Percentiles rank a stretch among this genome's conserved stretches.
Evolutionary conservation across 208 protist species (phyloP).

Genomic region (Trypanosoma lewisi): DNA sequence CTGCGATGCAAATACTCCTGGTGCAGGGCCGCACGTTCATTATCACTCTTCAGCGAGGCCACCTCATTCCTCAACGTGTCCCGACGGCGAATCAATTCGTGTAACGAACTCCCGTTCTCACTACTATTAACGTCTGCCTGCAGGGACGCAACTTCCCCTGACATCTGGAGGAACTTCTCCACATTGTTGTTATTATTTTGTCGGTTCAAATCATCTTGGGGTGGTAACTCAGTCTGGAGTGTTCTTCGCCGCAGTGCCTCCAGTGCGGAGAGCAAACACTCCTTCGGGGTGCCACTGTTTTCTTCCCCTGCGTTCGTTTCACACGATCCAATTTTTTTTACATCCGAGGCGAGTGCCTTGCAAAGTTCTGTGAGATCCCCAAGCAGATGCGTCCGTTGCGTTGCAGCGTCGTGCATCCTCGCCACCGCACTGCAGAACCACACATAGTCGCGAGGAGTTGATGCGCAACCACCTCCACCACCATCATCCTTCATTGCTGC

Average conservation of each 20-base stretch:
- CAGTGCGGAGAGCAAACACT: not conserved
- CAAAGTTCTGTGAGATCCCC: not conserved
- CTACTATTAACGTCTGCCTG: not conserved
- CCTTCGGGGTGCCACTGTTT: not conserved
- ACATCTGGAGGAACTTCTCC: not conserved
- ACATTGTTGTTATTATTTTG: too few relatives aligned
- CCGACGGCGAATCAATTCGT: slow-evolving; percentile 1
- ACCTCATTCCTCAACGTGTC: slow-evolving; percentile 15
- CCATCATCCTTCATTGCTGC: not conserved
- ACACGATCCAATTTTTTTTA: not conserved
- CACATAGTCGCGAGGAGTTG: too few relatives aligned
- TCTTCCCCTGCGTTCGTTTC: not conserved
- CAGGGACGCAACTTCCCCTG: not conserved
- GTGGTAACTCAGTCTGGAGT: too few relatives aligned
- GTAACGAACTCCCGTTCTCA: not conserved
- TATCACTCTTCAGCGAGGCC: not conserved
- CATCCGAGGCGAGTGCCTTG: slow-evolving; percentile 1
- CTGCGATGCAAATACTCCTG: slow-evolving; percentile 1
- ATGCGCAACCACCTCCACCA: not conserved
- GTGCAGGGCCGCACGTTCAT: slow-evolving; percentile 2
- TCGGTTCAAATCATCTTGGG: too few relatives aligned
- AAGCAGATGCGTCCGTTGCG: not conserved
- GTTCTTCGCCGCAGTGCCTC: not conserved
- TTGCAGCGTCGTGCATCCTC: slow-evolving; percentile 2
- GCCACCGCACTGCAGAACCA: not conserved